phyloP scores from a whole-genome alignment of 176 grass and related monocot genomes.

The Metroxylon sagu region DNA sequence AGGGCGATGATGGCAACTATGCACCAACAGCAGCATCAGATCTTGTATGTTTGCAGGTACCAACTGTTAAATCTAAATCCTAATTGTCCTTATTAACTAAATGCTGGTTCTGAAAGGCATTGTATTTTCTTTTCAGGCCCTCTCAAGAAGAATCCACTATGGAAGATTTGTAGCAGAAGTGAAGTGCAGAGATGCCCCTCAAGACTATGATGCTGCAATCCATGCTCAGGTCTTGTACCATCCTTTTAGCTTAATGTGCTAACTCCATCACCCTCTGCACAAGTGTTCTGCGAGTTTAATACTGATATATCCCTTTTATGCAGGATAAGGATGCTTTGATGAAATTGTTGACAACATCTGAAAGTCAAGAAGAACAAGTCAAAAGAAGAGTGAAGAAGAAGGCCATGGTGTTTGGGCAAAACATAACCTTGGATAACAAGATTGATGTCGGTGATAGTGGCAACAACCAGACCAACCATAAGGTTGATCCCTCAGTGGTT shows the following conservation, averaged over 20 bases:
- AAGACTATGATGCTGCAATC: constrained; percentile 68
- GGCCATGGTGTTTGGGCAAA: constrained; percentile 26
- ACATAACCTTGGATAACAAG: constrained; percentile 2
- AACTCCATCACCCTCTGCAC: too few species aligned
- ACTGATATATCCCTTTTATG: not conserved
- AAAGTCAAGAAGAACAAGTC: constrained; percentile 20
- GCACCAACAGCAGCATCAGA: constrained; percentile 52
- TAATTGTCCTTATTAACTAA: not conserved
- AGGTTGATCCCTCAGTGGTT: constrained; percentile 14
- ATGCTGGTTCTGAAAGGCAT: not conserved
- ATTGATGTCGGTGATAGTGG: not conserved
- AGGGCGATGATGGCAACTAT: constrained; percentile 76
- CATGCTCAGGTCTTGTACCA: constrained; percentile 48
- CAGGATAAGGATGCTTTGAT: constrained; percentile 21
- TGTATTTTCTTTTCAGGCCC: constrained; percentile 29
- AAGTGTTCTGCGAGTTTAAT: too few species aligned
- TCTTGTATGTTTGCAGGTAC: constrained; percentile 81
- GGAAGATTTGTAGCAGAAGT: constrained; percentile 90
- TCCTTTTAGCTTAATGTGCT: not conserved
- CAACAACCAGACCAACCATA: not conserved
- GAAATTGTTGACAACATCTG: constrained; percentile 12
- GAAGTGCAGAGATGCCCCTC: constrained; percentile 67
- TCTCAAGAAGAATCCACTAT: constrained; percentile 80
- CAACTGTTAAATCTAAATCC: not conserved
- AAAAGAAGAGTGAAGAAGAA: constrained; percentile 24